Evolutionary conservation across 805 yeast species (phyloP).

Genomic region (Ogataea nonfermentans): DNA sequence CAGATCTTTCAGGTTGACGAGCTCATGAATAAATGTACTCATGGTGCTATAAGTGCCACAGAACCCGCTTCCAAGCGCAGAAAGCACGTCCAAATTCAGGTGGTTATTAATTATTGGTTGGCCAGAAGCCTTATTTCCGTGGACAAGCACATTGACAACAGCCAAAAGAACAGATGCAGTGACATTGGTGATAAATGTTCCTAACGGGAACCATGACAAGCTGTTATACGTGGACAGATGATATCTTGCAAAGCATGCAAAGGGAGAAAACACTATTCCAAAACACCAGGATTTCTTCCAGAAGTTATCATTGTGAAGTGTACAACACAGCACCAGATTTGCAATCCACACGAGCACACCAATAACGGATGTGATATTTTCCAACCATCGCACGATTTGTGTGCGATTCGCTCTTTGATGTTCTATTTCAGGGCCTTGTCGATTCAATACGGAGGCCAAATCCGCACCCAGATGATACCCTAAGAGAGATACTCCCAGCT

Average conservation of each 20-base stretch:
- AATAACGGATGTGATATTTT: slow-evolving; percentile 14
- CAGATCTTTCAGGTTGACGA: slow-evolving; percentile 33
- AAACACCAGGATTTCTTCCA: slow-evolving; percentile 73
- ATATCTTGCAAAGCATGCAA: slow-evolving; percentile 63
- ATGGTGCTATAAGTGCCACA: slow-evolving; percentile 44
- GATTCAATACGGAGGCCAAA: slow-evolving; percentile 28
- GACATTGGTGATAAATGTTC: slow-evolving; percentile 43
- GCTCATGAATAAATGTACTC: slow-evolving; percentile 74
- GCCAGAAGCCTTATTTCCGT: slow-evolving; percentile 14
- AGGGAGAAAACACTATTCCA: slow-evolving; percentile 63
- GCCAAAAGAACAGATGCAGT: slow-evolving; percentile 24
- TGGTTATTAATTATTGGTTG: slow-evolving; percentile 13
- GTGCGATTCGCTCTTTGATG: not conserved
- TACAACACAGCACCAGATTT: slow-evolving; percentile 42
- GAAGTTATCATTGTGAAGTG: slow-evolving; percentile 30
- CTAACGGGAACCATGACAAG: slow-evolving; percentile 47
- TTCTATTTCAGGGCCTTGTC: slow-evolving; percentile 9
- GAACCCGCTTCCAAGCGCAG: slow-evolving; percentile 29
- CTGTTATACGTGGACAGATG: slow-evolving; percentile 53
- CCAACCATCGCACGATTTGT: slow-evolving; percentile 11
- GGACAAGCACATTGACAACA: slow-evolving; percentile 18
- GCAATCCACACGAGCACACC: slow-evolving; percentile 36
- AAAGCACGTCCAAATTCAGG: slow-evolving; percentile 22
- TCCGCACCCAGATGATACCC: slow-evolving; percentile 63
- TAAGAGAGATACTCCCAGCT: slow-evolving; percentile 57